These are phyloP conservation scores for Yamadazyma laniorum DNA, from an alignment of 805 yeast genomes.

Conservation along the genomic window DNA sequence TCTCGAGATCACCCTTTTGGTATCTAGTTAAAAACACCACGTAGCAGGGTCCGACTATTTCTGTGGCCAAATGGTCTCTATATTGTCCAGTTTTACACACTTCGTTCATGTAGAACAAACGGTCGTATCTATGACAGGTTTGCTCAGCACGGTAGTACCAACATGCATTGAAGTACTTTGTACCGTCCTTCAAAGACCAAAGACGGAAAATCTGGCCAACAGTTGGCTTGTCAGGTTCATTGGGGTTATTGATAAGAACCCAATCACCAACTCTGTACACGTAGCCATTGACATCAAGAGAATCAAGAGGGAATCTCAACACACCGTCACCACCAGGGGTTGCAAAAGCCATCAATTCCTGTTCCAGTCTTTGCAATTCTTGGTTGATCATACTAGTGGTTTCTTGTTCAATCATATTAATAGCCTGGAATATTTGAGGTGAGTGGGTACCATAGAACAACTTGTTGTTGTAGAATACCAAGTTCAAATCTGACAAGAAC, in stretches of 20 bases:
- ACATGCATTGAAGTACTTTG: conserved; percentile 87
- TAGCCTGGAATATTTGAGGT: conserved; percentile 57
- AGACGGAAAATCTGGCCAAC: conserved; percentile 91
- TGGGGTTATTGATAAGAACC: conserved; percentile 84
- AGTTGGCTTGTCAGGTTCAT: conserved; percentile 85
- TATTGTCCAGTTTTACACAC: conserved; percentile 97
- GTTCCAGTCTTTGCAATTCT: conserved; percentile 80
- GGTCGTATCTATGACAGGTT: conserved; percentile 89
- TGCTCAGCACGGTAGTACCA: conserved; percentile 99
- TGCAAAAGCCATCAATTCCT: conserved; percentile 54
- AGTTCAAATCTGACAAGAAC: conserved; percentile 73
- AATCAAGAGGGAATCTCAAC: conserved; percentile 77
- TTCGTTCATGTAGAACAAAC: conserved; percentile 88
- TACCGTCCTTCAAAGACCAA: conserved; percentile 86
- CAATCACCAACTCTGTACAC: conserved; percentile 89
- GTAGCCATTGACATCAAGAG: conserved; percentile 67
- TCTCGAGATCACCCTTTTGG: conserved; percentile 90
- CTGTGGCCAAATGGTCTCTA: conserved; percentile 87
- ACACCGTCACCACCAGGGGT: conserved; percentile 46
- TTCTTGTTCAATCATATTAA: conserved; percentile 59
- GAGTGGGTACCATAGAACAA: conserved; percentile 52
- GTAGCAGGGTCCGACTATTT: conserved; percentile 89
- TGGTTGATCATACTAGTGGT: conserved; percentile 57
- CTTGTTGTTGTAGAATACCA: conserved; percentile 74
- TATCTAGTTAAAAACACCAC: conserved; percentile 92